phyloP scores from a whole-genome alignment of 1,139 yeast genomes.

The Yamadazyma membranifaciens region DNA sequence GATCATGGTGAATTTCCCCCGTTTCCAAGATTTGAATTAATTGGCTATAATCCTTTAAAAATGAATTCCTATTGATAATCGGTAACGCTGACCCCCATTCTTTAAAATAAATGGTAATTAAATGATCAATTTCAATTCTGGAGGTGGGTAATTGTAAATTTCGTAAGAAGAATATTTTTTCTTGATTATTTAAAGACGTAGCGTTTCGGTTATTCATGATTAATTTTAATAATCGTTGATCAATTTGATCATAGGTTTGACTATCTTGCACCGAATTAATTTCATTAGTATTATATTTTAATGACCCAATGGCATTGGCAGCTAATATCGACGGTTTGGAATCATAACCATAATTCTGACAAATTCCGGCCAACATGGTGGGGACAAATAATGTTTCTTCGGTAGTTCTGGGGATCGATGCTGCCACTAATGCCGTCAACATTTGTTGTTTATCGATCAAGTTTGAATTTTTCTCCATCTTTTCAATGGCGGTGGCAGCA shows the following conservation, averaged over 20 bases:
- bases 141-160: conserved; percentile 49
- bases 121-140: conserved; percentile 54
- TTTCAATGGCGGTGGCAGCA: conserved; percentile 69
- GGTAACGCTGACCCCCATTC: conserved; percentile 79
- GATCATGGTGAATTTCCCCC: conserved; percentile 8
- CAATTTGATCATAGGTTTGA: conserved; percentile 9
- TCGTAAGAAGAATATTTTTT: conserved; percentile 44
- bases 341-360: conserved; percentile 67
- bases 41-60: conserved; percentile 55
- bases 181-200: conserved; percentile 26
- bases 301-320: conserved; percentile 66
- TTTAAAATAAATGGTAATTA: conserved; percentile 63
- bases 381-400: conserved; percentile 77
- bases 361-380: conserved; percentile 62
- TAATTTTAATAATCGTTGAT: conserved; percentile 19
- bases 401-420: conserved; percentile 72
- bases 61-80: conserved; percentile 62
- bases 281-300: conserved; percentile 47
- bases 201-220: conserved; percentile 32
- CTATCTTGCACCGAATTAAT: conserved; percentile 13
- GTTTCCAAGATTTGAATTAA: conserved; percentile 43
- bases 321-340: conserved; percentile 67
- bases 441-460: conserved; percentile 42
- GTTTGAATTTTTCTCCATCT: conserved; percentile 38
- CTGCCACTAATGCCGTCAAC: conserved; percentile 66